These are phyloP conservation scores for Aureoboletus auriporus DNA, from an alignment of 768 basidiomycete genomes.

Conservation along the genomic window DNA sequence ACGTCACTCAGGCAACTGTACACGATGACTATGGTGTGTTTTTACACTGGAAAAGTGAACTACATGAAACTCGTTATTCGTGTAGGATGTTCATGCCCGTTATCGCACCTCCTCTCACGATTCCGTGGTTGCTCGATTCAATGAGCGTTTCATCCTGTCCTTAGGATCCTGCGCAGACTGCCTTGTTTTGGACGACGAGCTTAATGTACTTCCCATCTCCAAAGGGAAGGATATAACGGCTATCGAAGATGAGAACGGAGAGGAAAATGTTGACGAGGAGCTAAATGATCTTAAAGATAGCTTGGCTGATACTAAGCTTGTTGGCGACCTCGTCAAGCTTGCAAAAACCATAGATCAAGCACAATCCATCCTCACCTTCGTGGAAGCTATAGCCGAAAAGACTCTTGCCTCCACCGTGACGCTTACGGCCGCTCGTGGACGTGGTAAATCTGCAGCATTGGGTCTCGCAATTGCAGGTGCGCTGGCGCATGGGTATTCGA, in stretches of 20 bases:
- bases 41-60: neutral
- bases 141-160: constrained; percentile 97
- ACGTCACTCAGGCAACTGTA: constrained; percentile 87
- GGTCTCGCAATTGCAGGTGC: constrained; percentile 93
- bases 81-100: constrained; percentile 89
- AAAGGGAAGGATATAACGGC: constrained; percentile 89
- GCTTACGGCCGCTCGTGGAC: constrained; percentile 89
- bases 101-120: constrained; percentile 92
- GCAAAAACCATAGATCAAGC: constrained; percentile 94
- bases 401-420: constrained; percentile 93
- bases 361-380: constrained; percentile 89
- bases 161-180: constrained; percentile 92
- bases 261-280: constrained; percentile 53
- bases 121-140: constrained; percentile 89
- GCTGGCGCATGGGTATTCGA: constrained; percentile 89
- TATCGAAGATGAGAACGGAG: constrained; percentile 47
- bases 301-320: constrained; percentile 77
- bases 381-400: constrained; percentile 91
- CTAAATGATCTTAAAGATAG: constrained; percentile 76
- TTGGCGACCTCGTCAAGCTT: constrained; percentile 86
- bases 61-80: neutral
- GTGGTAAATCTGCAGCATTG: constrained; percentile 96
- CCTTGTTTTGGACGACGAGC: constrained; percentile 93
- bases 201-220: constrained; percentile 95
- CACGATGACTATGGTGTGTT: constrained; percentile 73